Evolutionary conservation across 2,329 filamentous ascomycete genomes (phyloP), one percentile per base, ranked within the genome.

Genomic region (Passalora sequoiae): DNA sequence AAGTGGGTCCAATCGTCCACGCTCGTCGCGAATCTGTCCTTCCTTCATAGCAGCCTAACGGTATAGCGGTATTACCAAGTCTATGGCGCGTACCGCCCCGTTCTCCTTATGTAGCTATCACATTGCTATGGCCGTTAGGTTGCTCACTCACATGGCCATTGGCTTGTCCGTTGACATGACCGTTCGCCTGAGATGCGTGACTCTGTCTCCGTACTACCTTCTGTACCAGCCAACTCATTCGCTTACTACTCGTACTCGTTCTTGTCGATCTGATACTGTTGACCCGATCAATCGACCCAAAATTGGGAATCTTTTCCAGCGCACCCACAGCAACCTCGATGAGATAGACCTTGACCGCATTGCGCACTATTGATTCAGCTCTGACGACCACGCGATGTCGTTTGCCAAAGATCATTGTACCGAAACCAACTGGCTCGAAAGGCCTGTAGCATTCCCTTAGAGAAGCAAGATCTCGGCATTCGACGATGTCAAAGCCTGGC

Each of bases 161-260:
- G 6, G 24, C 24, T 6, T 27, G 24, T 12, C 24, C 24, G 24
- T 27, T 27, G 6, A 27, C 12, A 12, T 6, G 12, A 27, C 24
- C 24, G 12, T 27, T 27, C 24, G 24, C 12, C 6, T 12, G 24
- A 7, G 28, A 33, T 12, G 17, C 29, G 13, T 38, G 25, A 35
- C 42, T 44, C n/a, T 29, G 25, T 36, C 42, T 39, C 36, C 36
- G 13, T 4, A 40, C 36, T 15, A 44, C 36, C 28, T 36, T 39
- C 42, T 44, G 42, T 36, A 44, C 42, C 6, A 44, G 30, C 42
- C 35, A 39, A 17, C 42, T 44, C 27, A 44, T 40, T 29, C 35
- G 13, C 16, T 29, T 27, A 10, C 27, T 31, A 22, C 28, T 33
- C 27, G 20, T 39, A n/a, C 17, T 36, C 10, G 33, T 21, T 15